Conservation (phyloP, 805 yeast genomes). For the Candida coquimbonensis region DNA sequence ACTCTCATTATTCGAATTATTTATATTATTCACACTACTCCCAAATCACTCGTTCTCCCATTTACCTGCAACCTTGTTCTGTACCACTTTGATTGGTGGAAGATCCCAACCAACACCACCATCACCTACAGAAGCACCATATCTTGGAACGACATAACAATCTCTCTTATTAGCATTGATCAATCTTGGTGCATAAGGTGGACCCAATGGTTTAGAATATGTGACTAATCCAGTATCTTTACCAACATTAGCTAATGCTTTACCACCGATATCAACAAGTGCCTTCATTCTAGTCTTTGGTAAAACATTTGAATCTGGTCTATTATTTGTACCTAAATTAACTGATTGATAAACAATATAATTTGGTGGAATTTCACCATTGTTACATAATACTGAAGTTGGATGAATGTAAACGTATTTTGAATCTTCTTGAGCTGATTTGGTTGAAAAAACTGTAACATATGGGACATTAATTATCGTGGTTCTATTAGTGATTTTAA, state of each 20-base stretch:
- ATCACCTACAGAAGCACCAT: constrained; percentile 76
- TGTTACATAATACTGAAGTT: constrained; percentile 49
- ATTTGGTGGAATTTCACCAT: constrained; percentile 71
- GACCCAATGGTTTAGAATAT: constrained; percentile 87
- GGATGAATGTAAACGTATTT: constrained; percentile 77
- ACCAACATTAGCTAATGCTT: constrained; percentile 72
- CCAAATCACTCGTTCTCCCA: constrained; percentile 44
- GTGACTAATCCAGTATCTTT: constrained; percentile 65
- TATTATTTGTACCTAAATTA: constrained; percentile 44
- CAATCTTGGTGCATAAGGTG: constrained; percentile 78
- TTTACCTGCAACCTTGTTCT: constrained; percentile 54
- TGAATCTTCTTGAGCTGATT: constrained; percentile 32
- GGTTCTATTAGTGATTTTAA: constrained; percentile 50
- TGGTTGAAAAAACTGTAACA: constrained; percentile 40
- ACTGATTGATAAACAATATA: constrained; percentile 69
- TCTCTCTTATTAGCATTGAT: constrained; percentile 63
- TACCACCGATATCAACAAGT: constrained; percentile 67
- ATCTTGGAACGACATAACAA: constrained; percentile 85
- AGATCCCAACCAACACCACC: constrained; percentile 92
- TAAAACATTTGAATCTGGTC: constrained; percentile 33
- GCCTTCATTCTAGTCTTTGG: constrained; percentile 62
- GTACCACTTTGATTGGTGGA: constrained; percentile 71
- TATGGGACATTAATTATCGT: constrained; percentile 59
- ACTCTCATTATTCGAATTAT: too few species aligned
- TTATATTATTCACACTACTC: too few species aligned